A percentile compares a stretch with the other conserved stretches of the same genome.
Evolutionary conservation across 441 rosid species (phyloP).

Genomic region (Isatis lusitanica): DNA sequence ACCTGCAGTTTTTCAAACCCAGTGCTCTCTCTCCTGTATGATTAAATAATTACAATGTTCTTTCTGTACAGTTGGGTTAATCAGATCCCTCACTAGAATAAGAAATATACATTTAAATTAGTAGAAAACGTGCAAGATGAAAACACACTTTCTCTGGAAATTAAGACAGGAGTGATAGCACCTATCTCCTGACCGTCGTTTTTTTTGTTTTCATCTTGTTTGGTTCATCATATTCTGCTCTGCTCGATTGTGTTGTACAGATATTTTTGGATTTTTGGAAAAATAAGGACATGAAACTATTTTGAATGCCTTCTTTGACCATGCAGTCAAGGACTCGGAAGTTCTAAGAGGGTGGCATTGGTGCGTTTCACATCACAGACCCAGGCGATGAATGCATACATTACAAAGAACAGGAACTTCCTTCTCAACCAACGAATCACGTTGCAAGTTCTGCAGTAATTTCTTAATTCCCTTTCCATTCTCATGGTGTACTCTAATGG

Average conservation of each 20-base stretch:
- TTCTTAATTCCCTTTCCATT: conserved; percentile 6
- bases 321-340: conserved; percentile 46
- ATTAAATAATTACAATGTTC: neutral
- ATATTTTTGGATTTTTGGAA: neutral
- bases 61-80: neutral
- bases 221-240: neutral
- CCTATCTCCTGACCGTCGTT: neutral
- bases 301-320: neutral
- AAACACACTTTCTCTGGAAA: neutral
- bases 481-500: neutral
- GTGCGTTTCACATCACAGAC: conserved; percentile 57
- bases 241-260: neutral
- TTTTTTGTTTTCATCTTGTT: neutral
- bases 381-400: conserved; percentile 69
- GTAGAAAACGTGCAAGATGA: neutral
- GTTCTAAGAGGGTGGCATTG: conserved; percentile 41
- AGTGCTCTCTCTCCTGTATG: neutral
- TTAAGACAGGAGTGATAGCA: neutral
- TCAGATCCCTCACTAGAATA: neutral
- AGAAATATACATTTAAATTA: neutral
- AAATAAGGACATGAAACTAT: neutral
- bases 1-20: neutral
- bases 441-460: conserved; percentile 73
- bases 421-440: conserved; percentile 63
- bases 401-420: conserved; percentile 61